Base-by-base conservation (phyloP, 2,329 filamentous ascomycete species). In the Ophiosphaerella korrae region DNA sequence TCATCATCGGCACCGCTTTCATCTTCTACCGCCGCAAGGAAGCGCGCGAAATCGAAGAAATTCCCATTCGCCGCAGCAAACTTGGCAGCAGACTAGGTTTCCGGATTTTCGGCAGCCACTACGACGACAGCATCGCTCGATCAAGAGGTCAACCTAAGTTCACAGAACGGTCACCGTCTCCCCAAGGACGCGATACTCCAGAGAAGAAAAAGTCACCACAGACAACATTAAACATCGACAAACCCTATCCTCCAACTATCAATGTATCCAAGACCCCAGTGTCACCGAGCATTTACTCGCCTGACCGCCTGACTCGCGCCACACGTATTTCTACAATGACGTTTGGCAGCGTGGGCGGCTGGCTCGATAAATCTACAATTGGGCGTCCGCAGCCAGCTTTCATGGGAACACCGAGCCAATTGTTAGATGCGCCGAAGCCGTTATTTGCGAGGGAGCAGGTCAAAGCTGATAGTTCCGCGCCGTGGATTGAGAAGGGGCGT, bases 21-120 rank as follows among this genome's bases (percentile, higher is more conserved):
- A 48, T 48, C 23, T 3, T 48, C 23, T 53, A 56, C 37, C 53
- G 54, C 5, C 52, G 54, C 16, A 41, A 37, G 2, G 55, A 49
- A 14, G 36, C 37, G 8, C 38, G 45, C 29, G 50, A 55, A 6
- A 52, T 67, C 24, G 13, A 13, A 13, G 62, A 67, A 36, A 67
- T 67, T 21, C 56, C 61, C 3, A 62, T 63, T 29, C 55, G 62
- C 2, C 56, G 58, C 33, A 59, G 56, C n/a, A 63, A 63, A 42
- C 50, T 63, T 14, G 54, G 57, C 0, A 60, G 55, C 2, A 46
- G 53, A 3, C 49, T 64, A 3, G 57, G 58, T 1, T 50, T 50
- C 23, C 56, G 58, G 14, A 42, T 61, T 2, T 62, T 60, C 37
- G 62, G 60, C 9, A 50, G 11, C 6, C 14, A 37, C 23, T 37